These are phyloP conservation scores for Juglanconis oblonga DNA, from an alignment of 2,329 filamentous ascomycete species.

Conservation along the genomic window DNA sequence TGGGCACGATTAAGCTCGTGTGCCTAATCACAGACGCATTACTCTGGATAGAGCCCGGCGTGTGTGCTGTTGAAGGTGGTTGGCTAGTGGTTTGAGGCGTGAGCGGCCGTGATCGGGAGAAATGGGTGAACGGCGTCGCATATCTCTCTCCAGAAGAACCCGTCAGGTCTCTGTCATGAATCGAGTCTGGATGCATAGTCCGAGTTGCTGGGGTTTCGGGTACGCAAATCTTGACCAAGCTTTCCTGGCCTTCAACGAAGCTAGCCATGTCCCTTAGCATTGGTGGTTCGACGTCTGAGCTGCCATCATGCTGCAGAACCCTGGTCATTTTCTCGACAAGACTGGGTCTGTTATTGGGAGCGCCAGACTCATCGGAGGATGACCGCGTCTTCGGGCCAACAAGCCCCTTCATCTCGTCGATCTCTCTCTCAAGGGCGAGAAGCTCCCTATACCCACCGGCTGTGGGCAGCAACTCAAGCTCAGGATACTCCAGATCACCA, in stretches of 20 bases:
- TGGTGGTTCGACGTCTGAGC: background rate
- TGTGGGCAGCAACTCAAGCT: conserved; percentile 21
- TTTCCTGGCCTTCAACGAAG: conserved; percentile 1
- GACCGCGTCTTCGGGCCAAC: background rate
- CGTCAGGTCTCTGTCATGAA: conserved; percentile 1
- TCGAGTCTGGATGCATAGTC: background rate
- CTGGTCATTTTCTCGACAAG: conserved; percentile 5
- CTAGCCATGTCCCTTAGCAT: background rate
- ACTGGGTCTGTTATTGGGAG: background rate
- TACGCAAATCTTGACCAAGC: background rate
- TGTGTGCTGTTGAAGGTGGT: background rate
- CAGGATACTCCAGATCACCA: conserved; percentile 22
- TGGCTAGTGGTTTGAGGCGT: background rate
- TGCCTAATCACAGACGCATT: background rate
- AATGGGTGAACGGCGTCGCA: conserved; percentile 11
- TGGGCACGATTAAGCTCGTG: background rate
- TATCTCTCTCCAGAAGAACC: conserved; percentile 12
- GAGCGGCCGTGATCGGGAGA: conserved; percentile 4
- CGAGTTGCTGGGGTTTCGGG: conserved; percentile 5
- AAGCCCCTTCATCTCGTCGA: conserved; percentile 20
- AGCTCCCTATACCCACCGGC: conserved; percentile 21
- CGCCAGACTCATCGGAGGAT: background rate
- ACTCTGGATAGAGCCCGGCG: background rate
- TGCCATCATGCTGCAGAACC: conserved; percentile 4
- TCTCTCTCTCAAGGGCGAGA: conserved; percentile 21